Conservation (phyloP, 2,329 filamentous ascomycete species). For the Tolypocladium inflatum region DNA sequence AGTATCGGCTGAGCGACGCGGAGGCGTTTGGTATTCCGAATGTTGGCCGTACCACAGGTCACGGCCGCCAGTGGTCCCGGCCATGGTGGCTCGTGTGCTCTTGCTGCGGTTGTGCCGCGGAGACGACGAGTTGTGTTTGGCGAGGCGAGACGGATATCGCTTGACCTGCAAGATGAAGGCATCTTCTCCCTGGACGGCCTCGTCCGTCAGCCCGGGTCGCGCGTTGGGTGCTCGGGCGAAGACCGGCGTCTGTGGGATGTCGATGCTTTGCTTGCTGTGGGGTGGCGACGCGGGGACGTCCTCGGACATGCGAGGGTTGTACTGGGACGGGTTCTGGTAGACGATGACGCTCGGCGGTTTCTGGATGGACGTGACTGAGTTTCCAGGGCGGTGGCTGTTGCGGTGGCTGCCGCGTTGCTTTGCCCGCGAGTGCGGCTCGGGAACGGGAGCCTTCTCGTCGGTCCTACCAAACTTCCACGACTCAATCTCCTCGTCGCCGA, state of each 20-base stretch:
- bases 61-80: conserved; percentile 25
- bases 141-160: conserved; percentile 42
- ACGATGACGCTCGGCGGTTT: conserved; percentile 46
- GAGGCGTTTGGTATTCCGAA: conserved; percentile 19
- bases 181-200: conserved; percentile 48
- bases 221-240: conserved; percentile 53
- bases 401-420: conserved; percentile 1
- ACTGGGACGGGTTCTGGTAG: conserved; percentile 29
- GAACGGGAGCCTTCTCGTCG: conserved; percentile 16
- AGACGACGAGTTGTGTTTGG: conserved; percentile 33
- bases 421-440: not conserved
- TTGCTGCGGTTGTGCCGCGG: conserved; percentile 29
- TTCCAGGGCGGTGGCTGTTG: conserved; percentile 15
- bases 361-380: conserved; percentile 23
- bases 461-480: conserved; percentile 43
- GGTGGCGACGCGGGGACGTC: conserved; percentile 20
- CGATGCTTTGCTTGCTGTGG: conserved; percentile 31
- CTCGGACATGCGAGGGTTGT: conserved; percentile 12
- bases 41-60: conserved; percentile 29
- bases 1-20: conserved; percentile 23
- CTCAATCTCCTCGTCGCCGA: conserved; percentile 56
- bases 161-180: conserved; percentile 45
- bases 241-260: conserved; percentile 38
- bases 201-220: conserved; percentile 52
- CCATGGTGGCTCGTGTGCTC: conserved; percentile 37